Evolutionary conservation across 257 asterid genomes (phyloP).

Genomic region (Fraxinus anomala): DNA sequence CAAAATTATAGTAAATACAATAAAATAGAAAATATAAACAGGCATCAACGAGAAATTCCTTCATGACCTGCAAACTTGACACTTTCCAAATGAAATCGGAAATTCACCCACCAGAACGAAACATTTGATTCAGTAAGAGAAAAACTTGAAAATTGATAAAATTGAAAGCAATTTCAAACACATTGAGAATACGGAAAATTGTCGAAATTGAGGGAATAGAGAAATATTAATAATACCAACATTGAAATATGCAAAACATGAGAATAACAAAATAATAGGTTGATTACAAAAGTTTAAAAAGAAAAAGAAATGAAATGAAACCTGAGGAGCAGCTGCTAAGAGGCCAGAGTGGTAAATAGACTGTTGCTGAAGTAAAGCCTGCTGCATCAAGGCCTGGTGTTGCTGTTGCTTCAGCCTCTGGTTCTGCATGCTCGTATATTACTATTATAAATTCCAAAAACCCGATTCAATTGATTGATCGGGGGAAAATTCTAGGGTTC

Average conservation of each 20-base stretch:
- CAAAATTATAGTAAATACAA: background rate
- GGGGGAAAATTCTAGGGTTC: background rate
- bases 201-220: background rate
- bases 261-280: constrained; percentile 1
- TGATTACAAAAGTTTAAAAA: background rate
- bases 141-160: background rate
- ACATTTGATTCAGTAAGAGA: background rate
- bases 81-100: background rate
- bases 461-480: constrained; percentile 36
- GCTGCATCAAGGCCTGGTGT: constrained; percentile 94
- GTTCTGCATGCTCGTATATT: constrained; percentile 63
- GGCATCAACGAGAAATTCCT: background rate
- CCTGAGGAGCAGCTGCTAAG: constrained; percentile 96
- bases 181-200: background rate
- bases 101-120: background rate
- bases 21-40: background rate
- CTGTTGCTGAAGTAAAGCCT: constrained; percentile 92
- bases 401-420: constrained; percentile 87
- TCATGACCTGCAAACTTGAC: background rate
- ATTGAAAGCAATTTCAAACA: background rate
- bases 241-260: background rate
- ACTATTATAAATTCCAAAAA: constrained; percentile 1
- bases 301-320: constrained; percentile 17
- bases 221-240: background rate
- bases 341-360: constrained; percentile 88